Base-by-base conservation (phyloP, 169 alveolate genomes). In the Plasmodium yoelii region DNA sequence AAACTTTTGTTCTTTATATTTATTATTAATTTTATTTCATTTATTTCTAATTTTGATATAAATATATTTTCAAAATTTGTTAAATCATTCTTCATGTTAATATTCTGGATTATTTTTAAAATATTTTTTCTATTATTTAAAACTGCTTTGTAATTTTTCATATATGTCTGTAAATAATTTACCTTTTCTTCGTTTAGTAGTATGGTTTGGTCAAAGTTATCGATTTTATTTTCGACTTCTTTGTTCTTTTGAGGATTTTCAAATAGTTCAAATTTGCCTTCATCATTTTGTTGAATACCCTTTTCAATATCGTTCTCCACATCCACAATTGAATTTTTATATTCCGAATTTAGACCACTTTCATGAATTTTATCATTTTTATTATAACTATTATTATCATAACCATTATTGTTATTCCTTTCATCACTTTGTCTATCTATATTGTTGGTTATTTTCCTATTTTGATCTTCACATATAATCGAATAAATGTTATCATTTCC, bases 1-100 rank as follows among this genome's bases (percentile, higher is more conserved):
- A 88, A 51, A 61, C 75, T 88, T 73, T 55, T 65, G 67, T 73
- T 88, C 59, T 88, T 88, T 73, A 70, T 47, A 59, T 73, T 88
- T 28, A 80, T 72, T 18, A 75, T 80, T 72, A 80, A 64, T 51
- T 75, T 73, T 26, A 73, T 72, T 42, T 88, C 88, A 12, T 80
- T 55, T 8, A 84, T 80, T 75, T 80, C 87, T 74, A 69, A 60
- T 73, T 88, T 73, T 34, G 86, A 70, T 19, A 80, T 73, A 65
- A 80, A 80, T 47, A 88, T 74, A 53, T 73, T 88, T 34, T 80
- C 87, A 60, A 70, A 65, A 53, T 87, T 73, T 73, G 63, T 73
- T 47, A 90, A 49, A 71, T 72, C 70, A 75, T 84, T 75, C 61
- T 75, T 82, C 47, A 90, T 19, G 39, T 72, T 73, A 49, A 69